Evolutionary conservation across 257 asterid genomes (phyloP).

Genomic region (Rehmannia glutinosa): DNA sequence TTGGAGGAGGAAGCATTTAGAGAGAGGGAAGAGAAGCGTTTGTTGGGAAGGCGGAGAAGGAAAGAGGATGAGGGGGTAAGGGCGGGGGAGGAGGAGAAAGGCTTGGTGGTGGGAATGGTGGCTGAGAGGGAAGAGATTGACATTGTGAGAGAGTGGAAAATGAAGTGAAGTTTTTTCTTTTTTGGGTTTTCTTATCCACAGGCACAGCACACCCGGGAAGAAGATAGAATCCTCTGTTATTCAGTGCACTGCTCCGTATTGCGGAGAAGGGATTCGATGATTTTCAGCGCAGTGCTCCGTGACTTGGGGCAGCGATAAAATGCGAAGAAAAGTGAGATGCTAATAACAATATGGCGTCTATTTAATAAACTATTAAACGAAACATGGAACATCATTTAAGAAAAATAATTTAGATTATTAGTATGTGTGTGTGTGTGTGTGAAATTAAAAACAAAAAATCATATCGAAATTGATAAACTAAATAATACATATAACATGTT

Average conservation of each 20-base stretch:
- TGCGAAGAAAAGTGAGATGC: too few relatives aligned
- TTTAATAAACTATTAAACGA: too few relatives aligned
- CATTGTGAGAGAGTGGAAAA: conserved; percentile 25
- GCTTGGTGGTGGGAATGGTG: conserved; percentile 27
- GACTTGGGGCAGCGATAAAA: too few relatives aligned
- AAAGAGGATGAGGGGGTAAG: conserved; percentile 37
- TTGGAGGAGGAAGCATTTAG: conserved; percentile 30
- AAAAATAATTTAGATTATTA: too few relatives aligned
- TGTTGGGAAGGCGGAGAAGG: conserved; percentile 38
- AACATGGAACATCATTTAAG: too few relatives aligned
- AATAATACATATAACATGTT: too few relatives aligned
- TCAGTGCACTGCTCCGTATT: background rate
- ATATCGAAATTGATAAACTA: too few relatives aligned
- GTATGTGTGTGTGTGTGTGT: too few relatives aligned
- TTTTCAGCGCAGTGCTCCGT: too few relatives aligned
- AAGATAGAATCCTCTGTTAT: background rate
- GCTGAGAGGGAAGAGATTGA: conserved; percentile 45
- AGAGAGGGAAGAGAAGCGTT: conserved; percentile 34
- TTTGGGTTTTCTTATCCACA: conserved; percentile 26
- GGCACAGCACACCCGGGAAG: background rate
- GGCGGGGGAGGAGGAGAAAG: conserved; percentile 19
- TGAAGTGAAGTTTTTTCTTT: background rate
- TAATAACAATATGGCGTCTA: too few relatives aligned
- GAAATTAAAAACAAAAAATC: too few relatives aligned
- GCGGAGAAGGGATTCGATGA: too few relatives aligned